Percentiles rank a stretch among this genome's conserved stretches.
phyloP scores from a whole-genome alignment of 2,329 filamentous ascomycete species.

The Leptographium flavum region DNA sequence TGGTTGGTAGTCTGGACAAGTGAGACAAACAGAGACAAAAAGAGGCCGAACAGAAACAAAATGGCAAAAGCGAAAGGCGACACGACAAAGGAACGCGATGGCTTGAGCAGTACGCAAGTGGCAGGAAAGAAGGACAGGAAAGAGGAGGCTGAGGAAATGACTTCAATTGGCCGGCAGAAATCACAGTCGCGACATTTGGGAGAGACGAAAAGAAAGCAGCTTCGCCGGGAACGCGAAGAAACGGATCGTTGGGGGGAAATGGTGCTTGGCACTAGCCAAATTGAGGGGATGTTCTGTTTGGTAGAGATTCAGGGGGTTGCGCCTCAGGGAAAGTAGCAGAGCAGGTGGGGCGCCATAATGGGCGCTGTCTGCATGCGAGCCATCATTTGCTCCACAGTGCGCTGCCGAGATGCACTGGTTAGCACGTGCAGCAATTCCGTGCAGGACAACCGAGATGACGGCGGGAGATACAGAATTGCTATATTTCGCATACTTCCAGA shows the following conservation, averaged over 20 bases:
- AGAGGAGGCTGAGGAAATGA: neutral
- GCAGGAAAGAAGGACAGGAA: neutral
- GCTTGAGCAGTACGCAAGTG: neutral
- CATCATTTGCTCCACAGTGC: too few relatives aligned
- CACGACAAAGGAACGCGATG: too few relatives aligned
- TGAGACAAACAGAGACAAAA: neutral
- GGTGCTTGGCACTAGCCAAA: conserved; percentile 6
- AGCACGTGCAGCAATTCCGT: neutral
- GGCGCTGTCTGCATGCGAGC: too few relatives aligned
- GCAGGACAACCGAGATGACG: neutral
- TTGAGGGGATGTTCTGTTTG: conserved; percentile 5
- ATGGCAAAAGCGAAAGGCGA: neutral
- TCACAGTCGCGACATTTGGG: conserved; percentile 4
- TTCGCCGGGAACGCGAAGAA: conserved; percentile 2
- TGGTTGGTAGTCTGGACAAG: neutral
- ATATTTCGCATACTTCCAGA: too few relatives aligned
- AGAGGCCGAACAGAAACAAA: neutral
- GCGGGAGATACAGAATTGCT: too few relatives aligned
- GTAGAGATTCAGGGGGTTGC: conserved; percentile 2
- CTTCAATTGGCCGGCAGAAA: conserved; percentile 1
- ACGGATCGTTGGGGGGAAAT: neutral
- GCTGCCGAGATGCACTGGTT: neutral
- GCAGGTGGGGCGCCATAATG: too few relatives aligned
- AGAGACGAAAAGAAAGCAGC: conserved; percentile 4
- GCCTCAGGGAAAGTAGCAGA: too few relatives aligned